Base-by-base conservation (phyloP, 306 rosid genomes). In the Parietaria judaica region DNA sequence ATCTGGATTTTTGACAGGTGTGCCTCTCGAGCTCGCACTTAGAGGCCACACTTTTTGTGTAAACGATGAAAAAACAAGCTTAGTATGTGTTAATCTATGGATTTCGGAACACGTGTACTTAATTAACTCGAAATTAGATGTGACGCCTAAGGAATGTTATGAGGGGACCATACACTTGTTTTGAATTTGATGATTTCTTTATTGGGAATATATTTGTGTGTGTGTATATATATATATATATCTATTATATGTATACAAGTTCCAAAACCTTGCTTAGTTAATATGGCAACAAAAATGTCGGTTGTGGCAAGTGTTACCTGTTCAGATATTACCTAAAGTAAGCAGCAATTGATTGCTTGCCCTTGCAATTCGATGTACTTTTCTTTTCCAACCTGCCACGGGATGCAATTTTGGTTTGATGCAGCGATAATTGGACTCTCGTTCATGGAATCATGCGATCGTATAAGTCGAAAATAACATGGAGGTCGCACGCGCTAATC, bases 91-190 rank as follows among this genome's bases (percentile, higher is more conserved):
- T 48, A 6, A 58, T 58, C 44, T 13, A 81, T 79, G 80, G 78
- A 41, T 5, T 72, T 72, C 78, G 62, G 55, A 58, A 45, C 45
- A 41, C 3, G 45, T 41, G 45, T 41, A 41, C 45, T 41, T 5
- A 41, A 41, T 41, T 5, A 49, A n/a, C 15, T 49, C 14, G 53
- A n/a, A 49, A 49, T 11, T 49, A 49, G 14, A 49, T 49, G 76
- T 70, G 79, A 71, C 15, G 78, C 67, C 15, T 54, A 54, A 50
- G 66, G 57, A 49, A 60, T 58, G 38, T 71, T 35, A 70, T 2
- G 75, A 52, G 89, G 84, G 94, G 94, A 82, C 94, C 86, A 78
- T 80, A 58, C 68, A 49, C 6, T 41, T 41, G 45, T 41, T 70
- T 70, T 35, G 53, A 37, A 50, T 7, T 70, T 68, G 60, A 38